phyloP scores from a whole-genome alignment of 257 asterid species.

The Gentiana dahurica region DNA sequence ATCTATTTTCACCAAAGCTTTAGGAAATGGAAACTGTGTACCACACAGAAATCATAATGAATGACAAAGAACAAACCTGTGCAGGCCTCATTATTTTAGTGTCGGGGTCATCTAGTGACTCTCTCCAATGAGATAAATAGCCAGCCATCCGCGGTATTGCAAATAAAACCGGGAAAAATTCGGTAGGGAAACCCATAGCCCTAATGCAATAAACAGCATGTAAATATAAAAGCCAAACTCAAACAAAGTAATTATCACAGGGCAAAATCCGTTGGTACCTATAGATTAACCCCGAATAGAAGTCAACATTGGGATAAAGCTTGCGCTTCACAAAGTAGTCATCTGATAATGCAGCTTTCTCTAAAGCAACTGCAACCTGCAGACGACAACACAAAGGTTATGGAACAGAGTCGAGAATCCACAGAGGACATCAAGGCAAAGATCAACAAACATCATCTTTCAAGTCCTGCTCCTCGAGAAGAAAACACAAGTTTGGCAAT shows the following conservation, averaged over 20 bases:
- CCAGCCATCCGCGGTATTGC: conserved; percentile 99
- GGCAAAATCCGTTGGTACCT: conserved; percentile 28
- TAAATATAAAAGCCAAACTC: not conserved
- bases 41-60: not conserved
- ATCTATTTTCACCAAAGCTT: too few species aligned
- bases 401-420: too few species aligned
- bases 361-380: conserved; percentile 97
- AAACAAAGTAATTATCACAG: too few species aligned
- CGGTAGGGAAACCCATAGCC: conserved; percentile 99
- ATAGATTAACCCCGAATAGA: conserved; percentile 93
- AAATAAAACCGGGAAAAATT: conserved; percentile 89
- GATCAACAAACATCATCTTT: too few species aligned
- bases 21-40: not conserved
- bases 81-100: conserved; percentile 99
- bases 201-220: conserved; percentile 19
- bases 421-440: too few species aligned
- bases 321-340: conserved; percentile 94
- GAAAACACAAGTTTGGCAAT: too few species aligned
- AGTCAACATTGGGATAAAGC: conserved; percentile 94
- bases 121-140: conserved; percentile 95
- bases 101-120: conserved; percentile 90
- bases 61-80: conserved; percentile 35
- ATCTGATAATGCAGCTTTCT: conserved; percentile 91
- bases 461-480: too few species aligned
- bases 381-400: too few species aligned